A percentile compares a stretch with the other conserved stretches of the same genome.
These are phyloP conservation scores for Taphrina deformans DNA, from an alignment of 1,139 yeast species.

Conservation along the genomic window DNA sequence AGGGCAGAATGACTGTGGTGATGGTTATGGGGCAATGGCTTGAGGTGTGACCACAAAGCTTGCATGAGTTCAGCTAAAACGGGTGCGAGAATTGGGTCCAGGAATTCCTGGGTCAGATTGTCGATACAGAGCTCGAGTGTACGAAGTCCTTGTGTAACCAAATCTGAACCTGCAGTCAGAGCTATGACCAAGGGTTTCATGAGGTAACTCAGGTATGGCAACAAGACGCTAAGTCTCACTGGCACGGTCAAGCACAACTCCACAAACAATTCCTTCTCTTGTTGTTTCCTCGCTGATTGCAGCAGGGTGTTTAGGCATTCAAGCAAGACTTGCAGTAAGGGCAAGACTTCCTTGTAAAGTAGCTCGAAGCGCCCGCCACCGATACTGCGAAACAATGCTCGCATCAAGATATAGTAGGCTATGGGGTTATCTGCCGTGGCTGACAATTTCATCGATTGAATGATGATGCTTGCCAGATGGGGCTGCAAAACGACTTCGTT, in stretches of 20 bases:
- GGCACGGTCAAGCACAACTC: conserved; percentile 95
- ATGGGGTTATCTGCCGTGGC: conserved; percentile 91
- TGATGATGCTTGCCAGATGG: conserved; percentile 76
- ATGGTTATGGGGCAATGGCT: conserved; percentile 89
- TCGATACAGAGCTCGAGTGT: conserved; percentile 97
- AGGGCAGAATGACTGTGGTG: conserved; percentile 94
- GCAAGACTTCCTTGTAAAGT: conserved; percentile 87
- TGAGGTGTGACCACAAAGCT: conserved; percentile 86
- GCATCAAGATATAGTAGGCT: conserved; percentile 79
- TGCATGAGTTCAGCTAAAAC: conserved; percentile 91
- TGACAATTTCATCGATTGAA: conserved; percentile 75
- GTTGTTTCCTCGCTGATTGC: conserved; percentile 78
- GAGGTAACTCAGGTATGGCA: conserved; percentile 83
- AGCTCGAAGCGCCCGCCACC: conserved; percentile 96
- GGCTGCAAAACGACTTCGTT: conserved; percentile 88
- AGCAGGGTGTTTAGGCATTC: conserved; percentile 84
- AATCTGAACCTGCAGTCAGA: conserved; percentile 82
- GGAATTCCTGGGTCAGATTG: conserved; percentile 90
- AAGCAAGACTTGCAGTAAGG: conserved; percentile 78
- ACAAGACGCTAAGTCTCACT: conserved; percentile 84
- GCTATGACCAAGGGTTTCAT: conserved; percentile 92
- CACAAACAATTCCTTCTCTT: conserved; percentile 89
- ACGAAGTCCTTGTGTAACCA: conserved; percentile 89
- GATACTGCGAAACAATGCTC: conserved; percentile 88
- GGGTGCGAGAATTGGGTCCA: conserved; percentile 95